Conservation (phyloP, 2,329 filamentous ascomycete species). For the Paecilomyces fulvus region DNA sequence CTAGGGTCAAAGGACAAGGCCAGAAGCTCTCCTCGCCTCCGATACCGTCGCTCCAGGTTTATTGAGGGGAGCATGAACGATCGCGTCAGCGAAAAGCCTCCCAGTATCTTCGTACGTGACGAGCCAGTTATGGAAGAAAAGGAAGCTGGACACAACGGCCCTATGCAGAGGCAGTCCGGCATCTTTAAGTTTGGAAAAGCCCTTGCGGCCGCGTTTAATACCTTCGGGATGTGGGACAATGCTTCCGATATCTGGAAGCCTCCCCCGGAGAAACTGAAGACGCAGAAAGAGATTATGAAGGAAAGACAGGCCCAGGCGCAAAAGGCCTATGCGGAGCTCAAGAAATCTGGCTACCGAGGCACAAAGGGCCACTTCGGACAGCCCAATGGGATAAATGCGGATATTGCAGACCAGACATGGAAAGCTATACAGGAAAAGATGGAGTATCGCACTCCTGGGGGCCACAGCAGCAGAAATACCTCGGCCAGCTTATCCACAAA, state of each 20-base stretch:
- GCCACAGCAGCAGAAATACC: conserved; percentile 9
- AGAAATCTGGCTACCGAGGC: conserved; percentile 42
- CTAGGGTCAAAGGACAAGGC: not conserved
- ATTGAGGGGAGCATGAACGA: conserved; percentile 82
- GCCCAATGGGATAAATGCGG: conserved; percentile 8
- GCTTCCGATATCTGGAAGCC: conserved; percentile 37
- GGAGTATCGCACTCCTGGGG: conserved; percentile 12
- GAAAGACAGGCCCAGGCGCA: conserved; percentile 40
- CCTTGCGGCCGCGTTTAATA: conserved; percentile 47
- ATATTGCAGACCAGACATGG: conserved; percentile 26
- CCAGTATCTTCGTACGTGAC: conserved; percentile 54
- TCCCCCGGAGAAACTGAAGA: conserved; percentile 33
- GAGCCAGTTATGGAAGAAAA: conserved; percentile 13
- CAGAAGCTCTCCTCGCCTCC: conserved; percentile 7
- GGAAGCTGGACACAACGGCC: conserved; percentile 3
- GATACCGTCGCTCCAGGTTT: conserved; percentile 55
- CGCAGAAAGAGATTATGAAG: conserved; percentile 35
- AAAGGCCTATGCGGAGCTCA: conserved; percentile 46
- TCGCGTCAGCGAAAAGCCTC: conserved; percentile 62
- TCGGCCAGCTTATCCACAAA: conserved; percentile 6
- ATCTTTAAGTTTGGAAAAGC: conserved; percentile 50
- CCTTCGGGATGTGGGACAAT: conserved; percentile 41
- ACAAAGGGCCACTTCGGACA: conserved; percentile 28
- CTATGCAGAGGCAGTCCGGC: conserved; percentile 30
- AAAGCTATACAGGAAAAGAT: conserved; percentile 24